These are phyloP conservation scores for Phytophthora rubi DNA, from an alignment of 352 stramenopile genomes.

Conservation along the genomic window DNA sequence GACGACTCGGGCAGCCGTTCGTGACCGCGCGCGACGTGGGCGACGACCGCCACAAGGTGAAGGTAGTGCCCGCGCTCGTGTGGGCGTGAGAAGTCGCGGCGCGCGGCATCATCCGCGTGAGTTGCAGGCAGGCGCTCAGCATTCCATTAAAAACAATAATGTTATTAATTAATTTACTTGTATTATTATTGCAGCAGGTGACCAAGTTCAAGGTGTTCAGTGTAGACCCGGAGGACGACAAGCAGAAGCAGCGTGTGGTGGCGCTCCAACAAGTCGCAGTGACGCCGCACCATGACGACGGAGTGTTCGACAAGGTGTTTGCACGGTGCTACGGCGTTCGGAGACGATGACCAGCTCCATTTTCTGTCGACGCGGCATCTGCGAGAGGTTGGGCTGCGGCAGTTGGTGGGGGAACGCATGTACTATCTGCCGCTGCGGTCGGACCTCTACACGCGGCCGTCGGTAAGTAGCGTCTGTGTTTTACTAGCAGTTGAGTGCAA, in stretches of 20 bases:
- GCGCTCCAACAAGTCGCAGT: conserved; percentile 28
- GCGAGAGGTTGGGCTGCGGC: too few species aligned
- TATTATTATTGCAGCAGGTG: conserved; percentile 22
- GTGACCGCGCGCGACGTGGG: conserved; percentile 51
- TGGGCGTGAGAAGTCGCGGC: conserved; percentile 41
- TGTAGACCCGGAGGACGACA: conserved; percentile 14
- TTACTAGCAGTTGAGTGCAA: too few species aligned
- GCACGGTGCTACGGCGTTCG: not conserved
- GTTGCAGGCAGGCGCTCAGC: too few species aligned
- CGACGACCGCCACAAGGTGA: conserved; percentile 60
- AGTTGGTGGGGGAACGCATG: too few species aligned
- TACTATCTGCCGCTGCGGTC: too few species aligned
- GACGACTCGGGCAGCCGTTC: conserved; percentile 35
- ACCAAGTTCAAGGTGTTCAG: conserved; percentile 26
- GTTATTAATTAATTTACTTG: not conserved
- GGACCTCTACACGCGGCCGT: too few species aligned
- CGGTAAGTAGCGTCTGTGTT: too few species aligned
- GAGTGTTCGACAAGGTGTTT: conserved; percentile 28
- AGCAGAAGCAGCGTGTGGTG: conserved; percentile 19
- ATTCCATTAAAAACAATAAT: too few species aligned
- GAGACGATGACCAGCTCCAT: not conserved
- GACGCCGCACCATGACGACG: not conserved
- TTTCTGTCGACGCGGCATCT: too few species aligned
- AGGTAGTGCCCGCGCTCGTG: conserved; percentile 56
- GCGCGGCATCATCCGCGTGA: conserved; percentile 44